phyloP scores from a whole-genome alignment of 177 flowering plant genomes.

The Vitis hybrid region DNA sequence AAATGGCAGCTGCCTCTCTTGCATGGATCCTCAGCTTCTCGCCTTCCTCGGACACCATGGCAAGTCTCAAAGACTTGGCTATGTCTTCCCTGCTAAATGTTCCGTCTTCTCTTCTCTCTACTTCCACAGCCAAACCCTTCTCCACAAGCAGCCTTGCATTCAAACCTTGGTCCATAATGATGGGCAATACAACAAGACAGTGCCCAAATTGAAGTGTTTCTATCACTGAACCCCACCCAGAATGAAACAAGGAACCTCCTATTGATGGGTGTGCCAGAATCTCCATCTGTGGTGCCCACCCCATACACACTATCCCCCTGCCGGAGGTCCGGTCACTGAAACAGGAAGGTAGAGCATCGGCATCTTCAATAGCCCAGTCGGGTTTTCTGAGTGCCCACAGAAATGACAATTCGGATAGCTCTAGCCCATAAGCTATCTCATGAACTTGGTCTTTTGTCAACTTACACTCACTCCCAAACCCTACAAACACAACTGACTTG shows the following conservation, averaged over 20 bases:
- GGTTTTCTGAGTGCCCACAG: conserved; percentile 29
- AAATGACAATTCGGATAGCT: conserved; percentile 24
- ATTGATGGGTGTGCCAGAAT: conserved; percentile 41
- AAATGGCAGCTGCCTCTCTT: neutral
- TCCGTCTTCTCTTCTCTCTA: conserved; percentile 30
- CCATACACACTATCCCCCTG: conserved; percentile 21
- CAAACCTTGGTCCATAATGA: conserved; percentile 37
- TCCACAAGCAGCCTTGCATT: conserved; percentile 44
- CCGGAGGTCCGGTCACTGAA: neutral
- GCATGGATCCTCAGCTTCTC: neutral
- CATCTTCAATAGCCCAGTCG: neutral
- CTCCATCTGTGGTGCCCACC: conserved; percentile 49
- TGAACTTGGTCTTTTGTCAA: conserved; percentile 19
- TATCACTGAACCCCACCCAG: conserved; percentile 44
- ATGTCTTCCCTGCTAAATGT: conserved; percentile 14
- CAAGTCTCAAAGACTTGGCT: conserved; percentile 21
- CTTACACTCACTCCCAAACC: conserved; percentile 26
- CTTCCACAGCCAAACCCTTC: conserved; percentile 33
- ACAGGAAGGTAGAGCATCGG: conserved; percentile 13
- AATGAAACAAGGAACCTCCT: conserved; percentile 42
- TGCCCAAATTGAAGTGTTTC: conserved; percentile 38
- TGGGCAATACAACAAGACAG: conserved; percentile 30
- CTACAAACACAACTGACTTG: conserved; percentile 24
- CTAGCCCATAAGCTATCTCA: conserved; percentile 33
- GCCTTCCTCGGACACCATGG: conserved; percentile 29